These are phyloP conservation scores for Fusarium scirpi DNA, from an alignment of 2,329 filamentous ascomycete genomes.

Conservation along the genomic window DNA sequence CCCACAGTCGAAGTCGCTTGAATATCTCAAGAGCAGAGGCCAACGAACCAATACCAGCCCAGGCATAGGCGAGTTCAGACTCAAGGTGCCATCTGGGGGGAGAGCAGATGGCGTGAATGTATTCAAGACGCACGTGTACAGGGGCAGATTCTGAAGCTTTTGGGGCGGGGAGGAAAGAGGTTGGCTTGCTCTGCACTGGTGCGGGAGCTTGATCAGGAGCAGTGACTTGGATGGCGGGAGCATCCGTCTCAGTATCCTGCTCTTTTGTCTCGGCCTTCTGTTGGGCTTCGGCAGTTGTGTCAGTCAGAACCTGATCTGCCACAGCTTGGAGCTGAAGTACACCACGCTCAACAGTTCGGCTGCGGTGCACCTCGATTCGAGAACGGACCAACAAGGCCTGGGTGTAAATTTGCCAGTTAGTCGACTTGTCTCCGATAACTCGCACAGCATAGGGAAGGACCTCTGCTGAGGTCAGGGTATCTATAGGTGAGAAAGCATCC, in stretches of 20 bases:
- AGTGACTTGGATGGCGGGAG: slow-evolving; percentile 62
- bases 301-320: slow-evolving; percentile 93
- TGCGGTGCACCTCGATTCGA: slow-evolving; percentile 87
- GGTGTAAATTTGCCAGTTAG: slow-evolving; percentile 98
- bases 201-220: slow-evolving; percentile 50
- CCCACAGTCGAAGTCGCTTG: slow-evolving; percentile 91
- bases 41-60: slow-evolving; percentile 88
- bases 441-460: slow-evolving; percentile 90
- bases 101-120: slow-evolving; percentile 85
- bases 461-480: slow-evolving; percentile 92
- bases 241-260: slow-evolving; percentile 47
- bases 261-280: slow-evolving; percentile 46
- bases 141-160: slow-evolving; percentile 83
- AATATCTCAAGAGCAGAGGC: slow-evolving; percentile 95
- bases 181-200: slow-evolving; percentile 60
- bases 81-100: slow-evolving; percentile 95
- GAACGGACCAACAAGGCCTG: slow-evolving; percentile 91
- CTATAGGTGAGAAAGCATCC: slow-evolving; percentile 84
- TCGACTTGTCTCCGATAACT: slow-evolving; percentile 87
- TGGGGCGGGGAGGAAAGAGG: slow-evolving; percentile 83
- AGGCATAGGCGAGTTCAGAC: slow-evolving; percentile 91
- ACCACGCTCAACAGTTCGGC: slow-evolving; percentile 88
- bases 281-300: slow-evolving; percentile 67
- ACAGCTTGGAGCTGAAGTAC: slow-evolving; percentile 94
- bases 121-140: slow-evolving; percentile 79